Conservation (phyloP, 1,139 yeast species). For the Hyphopichia khmerensis region DNA sequence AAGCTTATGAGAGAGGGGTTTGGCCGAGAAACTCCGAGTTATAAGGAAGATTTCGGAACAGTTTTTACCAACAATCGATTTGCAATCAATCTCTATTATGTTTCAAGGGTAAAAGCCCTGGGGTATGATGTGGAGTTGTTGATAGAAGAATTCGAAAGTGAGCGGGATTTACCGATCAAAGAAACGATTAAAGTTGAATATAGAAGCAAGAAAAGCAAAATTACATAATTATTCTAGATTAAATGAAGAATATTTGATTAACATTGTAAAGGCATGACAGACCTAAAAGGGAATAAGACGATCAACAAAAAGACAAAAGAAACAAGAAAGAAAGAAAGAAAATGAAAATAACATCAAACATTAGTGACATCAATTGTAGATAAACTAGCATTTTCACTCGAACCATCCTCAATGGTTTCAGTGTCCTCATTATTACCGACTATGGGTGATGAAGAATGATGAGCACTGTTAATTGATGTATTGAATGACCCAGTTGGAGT, state of each 20-base stretch:
- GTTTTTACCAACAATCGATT: no score
- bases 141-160: no score
- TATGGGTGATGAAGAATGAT: neutral
- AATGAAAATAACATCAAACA: neutral
- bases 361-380: constrained; percentile 2
- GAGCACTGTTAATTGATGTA: neutral
- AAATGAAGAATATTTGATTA: no score
- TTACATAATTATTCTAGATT: no score
- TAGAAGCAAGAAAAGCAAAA: no score
- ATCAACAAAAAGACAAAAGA: neutral
- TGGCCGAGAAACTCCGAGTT: neutral
- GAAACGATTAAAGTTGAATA: no score
- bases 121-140: no score
- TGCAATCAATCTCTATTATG: no score
- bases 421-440: neutral
- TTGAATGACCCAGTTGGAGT: neutral
- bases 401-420: neutral
- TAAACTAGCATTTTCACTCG: constrained; percentile 6
- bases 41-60: neutral
- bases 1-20: neutral
- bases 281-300: no score
- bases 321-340: neutral
- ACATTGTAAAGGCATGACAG: no score
- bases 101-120: no score
- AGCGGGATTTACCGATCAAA: no score